Evolutionary conservation across 345 rosid genomes (phyloP), one percentile per base, ranked within the genome.

Genomic region (Salix purpurea): DNA sequence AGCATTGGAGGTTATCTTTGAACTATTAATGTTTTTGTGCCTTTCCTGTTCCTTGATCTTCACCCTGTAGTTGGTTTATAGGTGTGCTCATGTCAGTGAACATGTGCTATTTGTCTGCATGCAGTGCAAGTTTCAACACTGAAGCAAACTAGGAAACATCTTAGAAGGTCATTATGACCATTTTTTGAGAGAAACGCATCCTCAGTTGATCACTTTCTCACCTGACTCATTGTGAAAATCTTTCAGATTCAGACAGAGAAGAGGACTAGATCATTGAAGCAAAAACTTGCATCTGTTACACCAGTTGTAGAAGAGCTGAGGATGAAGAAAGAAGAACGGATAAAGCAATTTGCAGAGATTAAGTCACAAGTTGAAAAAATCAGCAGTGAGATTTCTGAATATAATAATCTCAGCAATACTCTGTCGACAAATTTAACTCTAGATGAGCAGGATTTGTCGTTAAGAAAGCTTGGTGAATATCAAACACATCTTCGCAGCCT

Each of bases 261-360:
- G 85, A 67, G 84, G 72, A 78, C 88, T 48, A 69, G 78, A 30
- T 87, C 99, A 2, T 78, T 96, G 80, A 96, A 93, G 86, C 89
- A 89, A 67, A 90, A 91, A 78, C 96, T 96, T 76, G 91, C 93
- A 56, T 88, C 87, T 71, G 87, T 96, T 62, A 79, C 91, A 16
- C 98, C 99, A 23, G 71, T 93, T 42, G 89, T 93, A 46, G 97
- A 91, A 70, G 91, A 93, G 74, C 84, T 96, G 82, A 90, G 88
- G 82, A 81, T 52, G 64, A 93, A 91, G 82, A 96, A 86, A 85
- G 98, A 91, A 58, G 96, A 90, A 78, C 86, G 99, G 78, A 52
- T 87, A 77, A 91, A 89, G 69, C 94, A 93, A 80, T 93, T 96
- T 81, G 81, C 87, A 0, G 97, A 91, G 77, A 85, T 91, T 67